phyloP scores from a whole-genome alignment of 176 grass and related monocot species.

The Carex pumila region DNA sequence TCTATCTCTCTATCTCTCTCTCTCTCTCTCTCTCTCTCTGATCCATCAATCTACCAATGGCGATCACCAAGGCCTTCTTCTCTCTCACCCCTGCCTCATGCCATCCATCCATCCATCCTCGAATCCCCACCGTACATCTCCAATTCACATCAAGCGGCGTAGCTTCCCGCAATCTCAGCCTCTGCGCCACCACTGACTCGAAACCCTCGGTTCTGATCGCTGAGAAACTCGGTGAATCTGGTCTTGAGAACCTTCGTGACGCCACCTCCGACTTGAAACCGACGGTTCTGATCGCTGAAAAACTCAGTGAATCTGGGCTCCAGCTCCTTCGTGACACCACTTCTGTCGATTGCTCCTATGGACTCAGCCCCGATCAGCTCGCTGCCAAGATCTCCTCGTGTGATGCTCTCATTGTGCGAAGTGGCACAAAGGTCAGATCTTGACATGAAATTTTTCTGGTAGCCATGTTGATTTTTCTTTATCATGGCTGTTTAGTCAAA shows the following conservation, averaged over 20 bases:
- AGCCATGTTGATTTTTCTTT: neutral
- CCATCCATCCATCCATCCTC: neutral
- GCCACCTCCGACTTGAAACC: slow-evolving; percentile 34
- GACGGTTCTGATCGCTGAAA: slow-evolving; percentile 58
- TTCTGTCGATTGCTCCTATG: slow-evolving; percentile 53
- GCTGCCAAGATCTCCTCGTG: slow-evolving; percentile 40
- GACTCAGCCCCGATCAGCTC: slow-evolving; percentile 47
- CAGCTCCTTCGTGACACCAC: slow-evolving; percentile 44
- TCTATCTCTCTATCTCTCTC: neutral
- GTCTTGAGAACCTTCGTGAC: slow-evolving; percentile 40
- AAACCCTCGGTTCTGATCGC: slow-evolving; percentile 53
- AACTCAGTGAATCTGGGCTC: slow-evolving; percentile 55
- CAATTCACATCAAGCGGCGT: neutral
- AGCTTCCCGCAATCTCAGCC: neutral
- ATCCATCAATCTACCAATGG: slow-evolving; percentile 13
- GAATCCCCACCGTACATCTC: neutral
- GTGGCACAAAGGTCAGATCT: slow-evolving; percentile 54
- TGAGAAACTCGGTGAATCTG: slow-evolving; percentile 61
- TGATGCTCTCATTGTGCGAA: slow-evolving; percentile 69
- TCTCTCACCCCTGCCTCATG: neutral
- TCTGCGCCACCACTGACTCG: slow-evolving; percentile 7
- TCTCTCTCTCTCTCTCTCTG: neutral
- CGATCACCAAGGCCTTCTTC: slow-evolving; percentile 13
- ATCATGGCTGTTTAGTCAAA: no score
- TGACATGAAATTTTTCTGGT: neutral